Base-by-base conservation (phyloP, 345 rosid genomes). In the Geranium brycei region DNA sequence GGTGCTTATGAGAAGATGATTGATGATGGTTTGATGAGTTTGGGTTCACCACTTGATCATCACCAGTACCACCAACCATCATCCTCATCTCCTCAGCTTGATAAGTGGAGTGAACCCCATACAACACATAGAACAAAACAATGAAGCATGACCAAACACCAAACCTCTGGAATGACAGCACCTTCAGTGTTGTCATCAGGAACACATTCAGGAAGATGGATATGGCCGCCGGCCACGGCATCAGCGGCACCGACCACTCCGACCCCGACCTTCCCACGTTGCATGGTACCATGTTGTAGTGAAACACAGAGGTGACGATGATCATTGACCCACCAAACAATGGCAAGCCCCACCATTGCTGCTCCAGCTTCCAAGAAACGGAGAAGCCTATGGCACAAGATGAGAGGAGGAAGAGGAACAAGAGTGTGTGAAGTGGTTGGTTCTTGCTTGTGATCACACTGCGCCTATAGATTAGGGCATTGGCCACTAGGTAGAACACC, bases 211-310 rank as follows among this genome's bases (percentile, higher is more conserved):
- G 85, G 78, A 85, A 85, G 67, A 85, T 81, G 0, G 96, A 89
- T 1, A 78, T 59, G 1, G 85, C 90, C 0, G 96, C 91, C 2
- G 92, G 95, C 96, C 96, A 91, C 11, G 98, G 98, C 98, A 91
- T 91, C 59, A 85, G 66, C 4, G 98, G 96, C 35, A 91, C 95
- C 0, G 88, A 78, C 98, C 95, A 91, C 61, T 56, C 73, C 30
- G 66, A 66, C 13, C 51, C 28, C 2, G 28, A 23, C 28, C 28
- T 2, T n/a, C n/a, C n/a, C n/a, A n/a, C 10, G 4, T 11, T 23
- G 32, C 56, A 66, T 13, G 85, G 79, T 17, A 71, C 66, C 69
- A 40, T 7, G 41, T 35, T 61, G 77, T 66, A 58, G n/a, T 81
- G 92, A 67, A 83, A 91, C 19, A 69, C 51, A 3, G 80, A 66